Evolutionary conservation across 768 basidiomycete genomes (phyloP), one percentile per base, ranked within the genome.

Genomic region (Amylocystis lapponica): DNA sequence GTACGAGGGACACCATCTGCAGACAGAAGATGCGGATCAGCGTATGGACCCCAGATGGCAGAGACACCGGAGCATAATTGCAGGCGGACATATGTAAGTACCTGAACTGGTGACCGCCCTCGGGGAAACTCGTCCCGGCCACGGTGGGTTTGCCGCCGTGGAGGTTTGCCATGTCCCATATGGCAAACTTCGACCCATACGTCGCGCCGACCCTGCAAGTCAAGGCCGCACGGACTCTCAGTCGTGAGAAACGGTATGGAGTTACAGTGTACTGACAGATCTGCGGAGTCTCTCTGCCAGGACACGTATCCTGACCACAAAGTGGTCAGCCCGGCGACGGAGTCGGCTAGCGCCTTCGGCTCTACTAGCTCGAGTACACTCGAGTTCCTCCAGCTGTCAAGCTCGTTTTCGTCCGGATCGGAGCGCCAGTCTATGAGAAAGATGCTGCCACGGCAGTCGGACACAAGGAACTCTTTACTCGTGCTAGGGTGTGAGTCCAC

Each of bases 391-490:
- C 81, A 78, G 41, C 65, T 71, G 35, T 69, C 74, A 42, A 70
- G 69, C 42, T 72, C 74, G 16, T 63, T 53, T 42, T 55, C 72
- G 11, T 72, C 71, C 1, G 81, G 81, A 55, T 88, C 83, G 5
- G 81, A 75, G 42, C 83, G 78, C 88, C 88, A 91, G 65, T 91
- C 86, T n/a, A 81, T 78, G 36, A 89, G 61, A 60, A 81, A 87
- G 36, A 90, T 67, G 22, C 79, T 81, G 26, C 88, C 88, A 27
- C 74, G 76, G 41, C 70, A 74, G 62, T 91, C 88, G 2, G 86
- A 75, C 42, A 89, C 81, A 21, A 91, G 70, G 54, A 91, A 78
- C 52, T 87, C 87, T 59, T 85, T 89, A 68, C 79, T 78, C 23
- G 79, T 83, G 12, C 69, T 68, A 3, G 84, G 79, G 54, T 91